Percentiles rank a stretch among this genome's conserved stretches.
phyloP scores from a whole-genome alignment of 257 asterid genomes.

The Mitragyna speciosa region DNA sequence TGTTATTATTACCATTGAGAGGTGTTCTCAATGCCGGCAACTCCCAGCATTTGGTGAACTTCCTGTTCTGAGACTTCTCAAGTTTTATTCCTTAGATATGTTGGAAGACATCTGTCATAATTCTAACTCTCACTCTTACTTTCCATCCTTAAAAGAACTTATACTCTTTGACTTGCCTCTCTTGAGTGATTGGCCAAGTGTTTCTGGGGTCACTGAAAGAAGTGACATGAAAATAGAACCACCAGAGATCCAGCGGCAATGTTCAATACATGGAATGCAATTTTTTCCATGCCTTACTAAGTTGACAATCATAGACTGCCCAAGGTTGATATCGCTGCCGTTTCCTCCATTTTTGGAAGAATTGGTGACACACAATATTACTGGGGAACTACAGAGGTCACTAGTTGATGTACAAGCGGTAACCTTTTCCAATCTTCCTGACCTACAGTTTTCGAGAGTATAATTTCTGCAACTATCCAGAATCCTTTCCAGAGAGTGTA shows the following conservation, averaged over 20 bases:
- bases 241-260: neutral
- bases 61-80: constrained; percentile 17
- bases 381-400: neutral
- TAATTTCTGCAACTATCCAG: neutral
- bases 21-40: constrained; percentile 8
- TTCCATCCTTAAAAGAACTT: constrained; percentile 15
- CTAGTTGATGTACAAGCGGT: neutral
- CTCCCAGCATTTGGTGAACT: constrained; percentile 18
- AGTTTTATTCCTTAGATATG: neutral
- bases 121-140: neutral
- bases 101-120: neutral
- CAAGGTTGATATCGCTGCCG: constrained; percentile 7
- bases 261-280: neutral
- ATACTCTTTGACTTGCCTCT: constrained; percentile 21
- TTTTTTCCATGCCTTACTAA: constrained; percentile 11
- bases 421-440: constrained; percentile 1
- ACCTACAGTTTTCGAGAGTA: neutral
- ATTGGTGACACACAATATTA: neutral
- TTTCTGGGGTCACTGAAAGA: neutral
- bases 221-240: neutral
- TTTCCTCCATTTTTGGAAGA: constrained; percentile 13
- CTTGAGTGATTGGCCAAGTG: constrained; percentile 9
- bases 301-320: constrained; percentile 11
- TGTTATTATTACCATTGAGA: constrained; percentile 15
- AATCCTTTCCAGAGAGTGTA: neutral